A percentile compares a stretch with the other conserved stretches of the same genome.
Evolutionary conservation across 257 asterid genomes (phyloP).

Genomic region (Rauvolfia tetraphylla): DNA sequence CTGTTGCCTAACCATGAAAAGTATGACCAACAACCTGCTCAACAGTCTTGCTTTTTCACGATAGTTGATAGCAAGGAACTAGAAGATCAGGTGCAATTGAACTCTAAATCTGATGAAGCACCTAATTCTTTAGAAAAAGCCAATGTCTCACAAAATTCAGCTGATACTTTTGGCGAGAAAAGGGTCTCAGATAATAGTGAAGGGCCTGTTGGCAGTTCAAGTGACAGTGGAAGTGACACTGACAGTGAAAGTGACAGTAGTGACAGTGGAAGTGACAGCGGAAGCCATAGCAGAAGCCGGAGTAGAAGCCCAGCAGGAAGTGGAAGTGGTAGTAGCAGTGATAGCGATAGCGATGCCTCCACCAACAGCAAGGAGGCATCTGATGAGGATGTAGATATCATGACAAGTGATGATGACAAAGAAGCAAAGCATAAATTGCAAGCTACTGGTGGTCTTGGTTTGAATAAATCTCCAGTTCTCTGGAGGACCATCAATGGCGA

Average conservation of each 20-base stretch:
- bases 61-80: slow-evolving; percentile 35
- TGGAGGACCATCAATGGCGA: slow-evolving; percentile 46
- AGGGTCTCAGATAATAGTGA: slow-evolving; percentile 45
- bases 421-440: slow-evolving; percentile 46
- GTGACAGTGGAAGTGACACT: slow-evolving; percentile 61
- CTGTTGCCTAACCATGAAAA: slow-evolving; percentile 47
- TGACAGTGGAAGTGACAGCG: slow-evolving; percentile 64
- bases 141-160: slow-evolving; percentile 41
- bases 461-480: slow-evolving; percentile 40
- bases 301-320: slow-evolving; percentile 72
- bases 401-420: slow-evolving; percentile 62
- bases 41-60: slow-evolving; percentile 35
- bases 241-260: slow-evolving; percentile 67
- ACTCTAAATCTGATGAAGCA: slow-evolving; percentile 41
- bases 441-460: slow-evolving; percentile 43
- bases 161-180: slow-evolving; percentile 46
- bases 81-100: slow-evolving; percentile 49
- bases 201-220: slow-evolving; percentile 57
- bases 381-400: slow-evolving; percentile 90
- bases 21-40: slow-evolving; percentile 45
- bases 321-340: slow-evolving; percentile 75
- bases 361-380: slow-evolving; percentile 85
- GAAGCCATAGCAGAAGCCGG: slow-evolving; percentile 63
- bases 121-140: slow-evolving; percentile 36
- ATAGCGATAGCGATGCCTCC: slow-evolving; percentile 81